phyloP scores from a whole-genome alignment of 2,329 filamentous ascomycete genomes.

The Diplodia seriata region DNA sequence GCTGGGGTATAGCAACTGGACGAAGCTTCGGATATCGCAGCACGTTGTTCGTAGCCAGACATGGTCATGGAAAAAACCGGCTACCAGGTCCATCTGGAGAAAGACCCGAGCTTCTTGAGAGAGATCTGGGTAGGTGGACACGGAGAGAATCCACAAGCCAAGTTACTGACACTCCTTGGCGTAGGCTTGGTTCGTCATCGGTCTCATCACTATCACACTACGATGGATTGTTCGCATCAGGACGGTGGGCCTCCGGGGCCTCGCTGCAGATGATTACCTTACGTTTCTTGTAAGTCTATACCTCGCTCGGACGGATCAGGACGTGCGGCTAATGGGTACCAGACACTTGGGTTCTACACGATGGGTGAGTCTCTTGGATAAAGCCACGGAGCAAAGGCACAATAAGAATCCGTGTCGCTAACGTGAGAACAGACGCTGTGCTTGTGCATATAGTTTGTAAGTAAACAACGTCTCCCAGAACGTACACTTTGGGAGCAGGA shows the following conservation, averaged over 20 bases:
- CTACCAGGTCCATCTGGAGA: conserved; percentile 8
- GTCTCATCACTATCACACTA: conserved; percentile 42
- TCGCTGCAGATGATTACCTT: conserved; percentile 52
- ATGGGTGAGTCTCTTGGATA: conserved; percentile 34
- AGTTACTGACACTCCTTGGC: neutral
- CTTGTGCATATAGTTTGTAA: conserved; percentile 48
- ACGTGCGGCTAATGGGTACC: neutral
- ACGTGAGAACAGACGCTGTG: conserved; percentile 38
- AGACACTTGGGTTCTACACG: conserved; percentile 42
- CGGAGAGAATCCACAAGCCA: neutral
- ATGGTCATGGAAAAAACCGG: neutral
- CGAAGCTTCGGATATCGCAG: neutral
- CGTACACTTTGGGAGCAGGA: neutral
- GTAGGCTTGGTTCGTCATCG: conserved; percentile 40
- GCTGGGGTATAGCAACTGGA: neutral
- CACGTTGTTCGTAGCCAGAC: neutral
- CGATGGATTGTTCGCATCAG: conserved; percentile 49
- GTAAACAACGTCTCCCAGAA: conserved; percentile 2
- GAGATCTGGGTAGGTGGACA: conserved; percentile 13
- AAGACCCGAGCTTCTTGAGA: neutral
- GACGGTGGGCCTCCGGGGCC: conserved; percentile 47
- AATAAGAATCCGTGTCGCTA: neutral
- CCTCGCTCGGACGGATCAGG: no score
- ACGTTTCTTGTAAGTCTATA: conserved; percentile 40
- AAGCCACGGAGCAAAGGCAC: neutral